Evolutionary conservation across 192 early-diverging fungal genomes (phyloP).

Genomic region (Linnemannia hyalina): DNA sequence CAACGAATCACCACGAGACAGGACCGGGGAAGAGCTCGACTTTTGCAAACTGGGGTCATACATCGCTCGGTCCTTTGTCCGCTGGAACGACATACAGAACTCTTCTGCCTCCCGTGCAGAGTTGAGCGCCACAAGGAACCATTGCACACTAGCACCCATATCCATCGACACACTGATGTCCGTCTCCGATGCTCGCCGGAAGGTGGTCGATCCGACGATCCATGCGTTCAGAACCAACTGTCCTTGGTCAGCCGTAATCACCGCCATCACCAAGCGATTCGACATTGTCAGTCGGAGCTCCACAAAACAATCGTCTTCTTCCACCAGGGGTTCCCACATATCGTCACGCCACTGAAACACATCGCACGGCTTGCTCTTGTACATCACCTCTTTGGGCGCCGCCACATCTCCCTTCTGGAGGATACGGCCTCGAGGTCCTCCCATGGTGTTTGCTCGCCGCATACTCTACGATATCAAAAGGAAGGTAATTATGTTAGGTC

Average conservation of each 20-base stretch:
- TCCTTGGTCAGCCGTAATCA: conserved; percentile 50
- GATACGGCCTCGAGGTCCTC: conserved; percentile 35
- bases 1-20: conserved; percentile 47
- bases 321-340: conserved; percentile 62
- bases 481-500: neutral
- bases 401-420: conserved; percentile 31
- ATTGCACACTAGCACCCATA: conserved; percentile 61
- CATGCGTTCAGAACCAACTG: conserved; percentile 68
- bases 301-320: conserved; percentile 60
- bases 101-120: conserved; percentile 50
- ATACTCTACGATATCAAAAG: conserved; percentile 10
- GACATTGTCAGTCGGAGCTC: conserved; percentile 59
- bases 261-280: conserved; percentile 59
- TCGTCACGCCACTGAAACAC: conserved; percentile 66
- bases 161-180: conserved; percentile 64
- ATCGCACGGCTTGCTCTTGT: conserved; percentile 62
- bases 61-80: conserved; percentile 52
- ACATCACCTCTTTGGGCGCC: conserved; percentile 52
- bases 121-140: conserved; percentile 61
- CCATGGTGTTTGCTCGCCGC: conserved; percentile 37
- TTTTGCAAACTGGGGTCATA: conserved; percentile 43
- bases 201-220: conserved; percentile 60
- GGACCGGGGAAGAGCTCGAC: conserved; percentile 23
- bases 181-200: conserved; percentile 59
- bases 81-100: conserved; percentile 53